A percentile compares a stretch with the other conserved stretches of the same genome.
These are phyloP conservation scores for Neckera pumila DNA, from an alignment of 225 moss, liverwort and hornwort species.

Conservation along the genomic window DNA sequence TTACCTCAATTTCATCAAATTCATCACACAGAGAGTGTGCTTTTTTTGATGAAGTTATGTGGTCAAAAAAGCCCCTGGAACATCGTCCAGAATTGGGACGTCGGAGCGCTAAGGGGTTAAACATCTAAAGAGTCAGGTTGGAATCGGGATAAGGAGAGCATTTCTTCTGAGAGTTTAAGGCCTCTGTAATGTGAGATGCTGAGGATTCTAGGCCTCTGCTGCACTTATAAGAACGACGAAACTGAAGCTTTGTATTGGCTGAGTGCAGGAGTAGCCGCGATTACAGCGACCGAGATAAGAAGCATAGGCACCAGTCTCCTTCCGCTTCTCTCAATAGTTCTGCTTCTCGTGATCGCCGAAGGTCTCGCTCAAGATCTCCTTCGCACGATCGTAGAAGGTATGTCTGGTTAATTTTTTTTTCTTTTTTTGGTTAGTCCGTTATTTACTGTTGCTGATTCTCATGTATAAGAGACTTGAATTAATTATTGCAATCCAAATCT, in stretches of 20 bases:
- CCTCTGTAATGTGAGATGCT: not conserved
- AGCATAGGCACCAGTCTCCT: conserved; percentile 75
- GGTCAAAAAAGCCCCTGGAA: not conserved
- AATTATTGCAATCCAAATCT: not conserved
- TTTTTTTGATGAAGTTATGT: not conserved
- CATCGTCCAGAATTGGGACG: not conserved
- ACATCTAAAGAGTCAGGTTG: not conserved
- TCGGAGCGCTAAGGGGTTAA: not conserved
- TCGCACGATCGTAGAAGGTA: conserved; percentile 88
- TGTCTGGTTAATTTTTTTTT: not conserved
- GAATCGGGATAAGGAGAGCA: not conserved
- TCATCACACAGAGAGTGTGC: too few relatives aligned
- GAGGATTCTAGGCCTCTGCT: not conserved
- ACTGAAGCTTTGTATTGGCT: not conserved
- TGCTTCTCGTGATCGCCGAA: conserved; percentile 51
- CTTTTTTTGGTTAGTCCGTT: not conserved
- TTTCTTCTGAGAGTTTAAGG: not conserved
- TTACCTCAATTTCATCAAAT: not conserved
- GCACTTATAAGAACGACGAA: not conserved
- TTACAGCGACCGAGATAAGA: conserved; percentile 78
- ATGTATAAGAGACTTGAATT: not conserved
- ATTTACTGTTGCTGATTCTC: not conserved
- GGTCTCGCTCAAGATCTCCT: conserved; percentile 74
- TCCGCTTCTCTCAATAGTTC: conserved; percentile 44
- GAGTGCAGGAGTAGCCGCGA: conserved; percentile 46